phyloP scores from a whole-genome alignment of 2,329 filamentous ascomycete species.

The Arthrobotrys conoides region DNA sequence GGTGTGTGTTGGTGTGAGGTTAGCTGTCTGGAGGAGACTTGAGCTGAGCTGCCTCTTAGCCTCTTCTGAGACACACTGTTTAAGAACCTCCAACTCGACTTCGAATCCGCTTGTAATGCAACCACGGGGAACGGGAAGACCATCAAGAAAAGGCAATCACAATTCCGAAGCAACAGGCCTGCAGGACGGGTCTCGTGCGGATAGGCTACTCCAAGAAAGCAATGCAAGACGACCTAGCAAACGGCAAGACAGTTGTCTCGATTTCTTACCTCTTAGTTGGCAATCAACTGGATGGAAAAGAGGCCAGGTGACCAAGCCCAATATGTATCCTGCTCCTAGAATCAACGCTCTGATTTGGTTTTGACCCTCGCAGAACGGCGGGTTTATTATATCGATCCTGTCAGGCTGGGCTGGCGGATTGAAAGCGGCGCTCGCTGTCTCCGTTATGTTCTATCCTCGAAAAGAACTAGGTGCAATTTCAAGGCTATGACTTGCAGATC shows the following conservation, averaged over 20 bases:
- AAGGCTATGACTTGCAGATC: constrained; percentile 42
- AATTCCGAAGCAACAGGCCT: constrained; percentile 37
- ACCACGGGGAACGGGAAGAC: constrained; percentile 28
- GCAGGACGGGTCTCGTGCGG: constrained; percentile 26
- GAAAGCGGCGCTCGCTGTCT: constrained; percentile 12
- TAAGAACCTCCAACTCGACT: constrained; percentile 25
- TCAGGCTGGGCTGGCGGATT: constrained; percentile 27
- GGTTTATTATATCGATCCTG: constrained; percentile 34
- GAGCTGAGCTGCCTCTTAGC: constrained; percentile 17
- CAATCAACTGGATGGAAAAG: constrained; percentile 21
- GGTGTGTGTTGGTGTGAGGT: constrained; percentile 27
- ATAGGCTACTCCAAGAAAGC: constrained; percentile 32
- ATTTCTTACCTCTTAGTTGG: constrained; percentile 19
- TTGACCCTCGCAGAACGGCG: constrained; percentile 40
- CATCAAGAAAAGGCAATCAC: constrained; percentile 35
- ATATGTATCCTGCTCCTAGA: constrained; percentile 41
- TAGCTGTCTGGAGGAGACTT: constrained; percentile 1
- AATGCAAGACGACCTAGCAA: constrained; percentile 31
- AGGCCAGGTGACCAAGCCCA: constrained; percentile 44
- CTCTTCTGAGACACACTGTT: constrained; percentile 15
- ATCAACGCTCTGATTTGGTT: constrained; percentile 22
- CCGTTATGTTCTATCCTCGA: constrained; percentile 10
- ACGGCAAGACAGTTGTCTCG: constrained; percentile 37
- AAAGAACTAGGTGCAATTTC: constrained; percentile 9
- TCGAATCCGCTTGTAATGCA: constrained; percentile 20